These are phyloP conservation scores for Ensete ventricosum DNA, from an alignment of 176 grass and related monocot species.

Conservation along the genomic window DNA sequence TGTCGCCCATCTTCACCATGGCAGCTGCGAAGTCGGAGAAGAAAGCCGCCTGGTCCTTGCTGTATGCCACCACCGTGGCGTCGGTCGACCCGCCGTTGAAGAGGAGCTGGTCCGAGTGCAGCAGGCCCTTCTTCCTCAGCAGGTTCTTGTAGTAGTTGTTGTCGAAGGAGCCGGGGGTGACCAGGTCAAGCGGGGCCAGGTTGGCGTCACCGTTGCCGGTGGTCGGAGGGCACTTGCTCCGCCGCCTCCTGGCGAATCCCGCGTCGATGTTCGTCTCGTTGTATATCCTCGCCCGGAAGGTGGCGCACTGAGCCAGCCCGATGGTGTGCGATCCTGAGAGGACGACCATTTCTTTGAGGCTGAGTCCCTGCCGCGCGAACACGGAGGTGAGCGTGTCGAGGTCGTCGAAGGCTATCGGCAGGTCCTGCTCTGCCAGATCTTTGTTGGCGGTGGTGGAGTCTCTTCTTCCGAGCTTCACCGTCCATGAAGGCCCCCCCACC, in stretches of 20 bases:
- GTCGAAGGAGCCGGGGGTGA: not conserved
- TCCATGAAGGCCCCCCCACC: slow-evolving; percentile 41
- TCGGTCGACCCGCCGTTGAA: not conserved
- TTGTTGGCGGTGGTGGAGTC: slow-evolving; percentile 43
- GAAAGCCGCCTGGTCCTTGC: not conserved
- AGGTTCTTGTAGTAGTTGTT: slow-evolving; percentile 5
- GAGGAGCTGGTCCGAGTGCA: not conserved
- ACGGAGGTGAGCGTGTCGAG: slow-evolving; percentile 34
- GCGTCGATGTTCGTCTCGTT: not conserved
- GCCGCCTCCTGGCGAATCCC: not conserved
- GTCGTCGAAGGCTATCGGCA: slow-evolving; percentile 33
- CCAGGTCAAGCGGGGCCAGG: not conserved
- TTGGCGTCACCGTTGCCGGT: not conserved
- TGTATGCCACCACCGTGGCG: not conserved
- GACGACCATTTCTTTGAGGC: slow-evolving; percentile 46
- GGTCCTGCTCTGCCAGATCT: slow-evolving; percentile 31
- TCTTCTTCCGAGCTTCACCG: slow-evolving; percentile 48
- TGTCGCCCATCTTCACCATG: slow-evolving; percentile 1
- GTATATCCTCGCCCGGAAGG: not conserved
- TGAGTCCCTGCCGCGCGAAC: slow-evolving; percentile 43
- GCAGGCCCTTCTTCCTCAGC: not conserved
- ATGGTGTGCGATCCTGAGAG: slow-evolving; percentile 29
- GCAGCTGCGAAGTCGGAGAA: not conserved
- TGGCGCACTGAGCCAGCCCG: not conserved
- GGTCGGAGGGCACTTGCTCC: not conserved